These are phyloP conservation scores for Emiliania huxleyi DNA, from an alignment of 78 protist genomes.

Conservation along the genomic window DNA sequence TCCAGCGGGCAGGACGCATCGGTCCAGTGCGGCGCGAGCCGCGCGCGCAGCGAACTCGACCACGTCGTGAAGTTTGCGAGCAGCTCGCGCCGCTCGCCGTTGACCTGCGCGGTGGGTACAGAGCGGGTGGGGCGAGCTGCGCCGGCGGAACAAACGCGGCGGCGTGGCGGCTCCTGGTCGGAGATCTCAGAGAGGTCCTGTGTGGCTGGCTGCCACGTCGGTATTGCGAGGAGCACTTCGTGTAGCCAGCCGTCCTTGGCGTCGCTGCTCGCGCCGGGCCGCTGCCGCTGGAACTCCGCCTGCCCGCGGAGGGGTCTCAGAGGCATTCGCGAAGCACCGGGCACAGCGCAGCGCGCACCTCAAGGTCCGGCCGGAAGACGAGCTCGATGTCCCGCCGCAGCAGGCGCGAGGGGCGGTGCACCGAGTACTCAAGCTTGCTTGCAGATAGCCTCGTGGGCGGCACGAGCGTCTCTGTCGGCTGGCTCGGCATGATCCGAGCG, in stretches of 20 bases:
- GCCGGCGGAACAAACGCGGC: too few species aligned
- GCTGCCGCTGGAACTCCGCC: neutral
- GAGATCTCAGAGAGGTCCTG: neutral
- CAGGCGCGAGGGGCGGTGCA: slow-evolving; percentile 10
- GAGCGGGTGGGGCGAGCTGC: neutral
- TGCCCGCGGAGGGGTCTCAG: neutral
- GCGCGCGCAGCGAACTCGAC: neutral
- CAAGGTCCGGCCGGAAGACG: slow-evolving; percentile 17
- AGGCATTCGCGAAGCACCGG: too few species aligned
- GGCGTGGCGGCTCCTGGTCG: neutral
- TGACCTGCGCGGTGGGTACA: neutral
- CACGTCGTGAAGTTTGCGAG: neutral
- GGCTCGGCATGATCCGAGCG: neutral
- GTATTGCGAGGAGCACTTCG: neutral
- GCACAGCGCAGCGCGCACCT: neutral
- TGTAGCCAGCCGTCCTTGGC: neutral
- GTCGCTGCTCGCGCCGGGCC: too few species aligned
- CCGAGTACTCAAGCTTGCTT: neutral
- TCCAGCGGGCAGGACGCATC: neutral
- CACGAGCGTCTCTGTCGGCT: neutral
- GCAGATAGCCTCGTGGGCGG: neutral
- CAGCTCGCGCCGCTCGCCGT: neutral
- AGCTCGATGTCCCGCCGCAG: neutral
- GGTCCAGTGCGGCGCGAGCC: neutral
- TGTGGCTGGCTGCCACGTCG: neutral